Conservation (phyloP, 768 basidiomycete species). For the Naganishia vaughanmartiniae region DNA sequence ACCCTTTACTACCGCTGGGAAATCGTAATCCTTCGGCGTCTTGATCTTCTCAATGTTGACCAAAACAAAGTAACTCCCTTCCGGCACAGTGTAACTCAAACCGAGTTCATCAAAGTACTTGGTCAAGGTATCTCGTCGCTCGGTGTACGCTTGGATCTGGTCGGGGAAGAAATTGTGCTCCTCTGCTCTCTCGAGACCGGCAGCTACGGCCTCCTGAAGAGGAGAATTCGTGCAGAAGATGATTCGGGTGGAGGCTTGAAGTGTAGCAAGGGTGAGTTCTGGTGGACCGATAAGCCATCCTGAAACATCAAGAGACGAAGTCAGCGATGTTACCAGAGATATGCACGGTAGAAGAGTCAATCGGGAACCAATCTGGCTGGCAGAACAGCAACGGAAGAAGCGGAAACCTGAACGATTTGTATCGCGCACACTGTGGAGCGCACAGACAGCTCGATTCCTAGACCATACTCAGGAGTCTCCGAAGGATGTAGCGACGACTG, state of each 20-base stretch:
- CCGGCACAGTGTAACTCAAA: conserved; percentile 78
- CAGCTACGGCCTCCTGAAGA: conserved; percentile 86
- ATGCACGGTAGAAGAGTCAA: neutral
- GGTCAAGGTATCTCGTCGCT: conserved; percentile 70
- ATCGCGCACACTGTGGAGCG: too few species aligned
- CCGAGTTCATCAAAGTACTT: conserved; percentile 79
- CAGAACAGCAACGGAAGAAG: too few species aligned
- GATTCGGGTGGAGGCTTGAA: conserved; percentile 88
- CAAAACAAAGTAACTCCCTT: conserved; percentile 88
- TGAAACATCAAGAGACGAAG: neutral
- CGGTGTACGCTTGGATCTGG: conserved; percentile 73
- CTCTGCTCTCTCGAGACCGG: conserved; percentile 76
- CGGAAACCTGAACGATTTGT: too few species aligned
- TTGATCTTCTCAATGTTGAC: conserved; percentile 58
- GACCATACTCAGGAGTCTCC: neutral
- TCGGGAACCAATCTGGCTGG: too few species aligned
- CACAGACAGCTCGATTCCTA: too few species aligned
- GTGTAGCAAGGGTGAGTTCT: conserved; percentile 76
- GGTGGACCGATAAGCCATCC: conserved; percentile 91
- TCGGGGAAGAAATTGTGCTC: conserved; percentile 72
- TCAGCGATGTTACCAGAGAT: neutral
- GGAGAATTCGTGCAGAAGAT: conserved; percentile 95
- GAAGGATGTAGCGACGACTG: neutral
- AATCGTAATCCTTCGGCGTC: conserved; percentile 80
- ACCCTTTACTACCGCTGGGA: conserved; percentile 70